Evolutionary conservation across 306 rosid species (phyloP).

Genomic region (Lathyrus tuberosus): DNA sequence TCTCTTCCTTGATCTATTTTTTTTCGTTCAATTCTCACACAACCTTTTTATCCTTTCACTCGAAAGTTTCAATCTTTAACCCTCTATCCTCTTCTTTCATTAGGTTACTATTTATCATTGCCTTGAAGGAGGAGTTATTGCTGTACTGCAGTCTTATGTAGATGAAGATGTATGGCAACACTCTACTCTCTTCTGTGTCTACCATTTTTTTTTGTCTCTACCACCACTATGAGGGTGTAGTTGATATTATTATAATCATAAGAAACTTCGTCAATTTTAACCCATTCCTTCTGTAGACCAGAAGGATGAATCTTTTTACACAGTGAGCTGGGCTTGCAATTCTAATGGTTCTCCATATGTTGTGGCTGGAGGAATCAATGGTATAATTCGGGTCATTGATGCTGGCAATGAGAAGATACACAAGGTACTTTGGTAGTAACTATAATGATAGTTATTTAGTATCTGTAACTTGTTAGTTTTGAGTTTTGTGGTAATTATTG

Average conservation of each 20-base stretch:
- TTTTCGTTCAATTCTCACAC: background rate
- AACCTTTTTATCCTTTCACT: conserved; percentile 3
- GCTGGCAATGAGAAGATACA: conserved; percentile 82
- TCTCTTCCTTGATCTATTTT: background rate
- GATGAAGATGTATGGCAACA: conserved; percentile 85
- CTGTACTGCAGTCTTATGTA: conserved; percentile 86
- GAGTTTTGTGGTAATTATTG: conserved; percentile 13
- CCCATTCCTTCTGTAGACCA: conserved; percentile 64
- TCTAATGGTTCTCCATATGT: conserved; percentile 67
- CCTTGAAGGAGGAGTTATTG: conserved; percentile 82
- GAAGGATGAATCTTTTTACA: conserved; percentile 98
- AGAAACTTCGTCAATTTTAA: conserved; percentile 27
- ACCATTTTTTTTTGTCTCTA: background rate
- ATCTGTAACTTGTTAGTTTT: conserved; percentile 22
- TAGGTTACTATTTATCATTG: conserved; percentile 84
- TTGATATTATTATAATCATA: background rate
- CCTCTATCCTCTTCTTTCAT: conserved; percentile 11
- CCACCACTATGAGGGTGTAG: background rate
- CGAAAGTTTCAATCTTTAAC: conserved; percentile 31
- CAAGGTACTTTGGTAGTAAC: conserved; percentile 56
- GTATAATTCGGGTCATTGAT: conserved; percentile 79
- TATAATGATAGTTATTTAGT: conserved; percentile 14
- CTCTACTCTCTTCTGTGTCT: background rate
- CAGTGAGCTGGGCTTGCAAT: conserved; percentile 86
- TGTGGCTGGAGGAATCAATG: conserved; percentile 93